Conservation (phyloP, 805 yeast genomes). For the Metschnikowia lachancei region DNA sequence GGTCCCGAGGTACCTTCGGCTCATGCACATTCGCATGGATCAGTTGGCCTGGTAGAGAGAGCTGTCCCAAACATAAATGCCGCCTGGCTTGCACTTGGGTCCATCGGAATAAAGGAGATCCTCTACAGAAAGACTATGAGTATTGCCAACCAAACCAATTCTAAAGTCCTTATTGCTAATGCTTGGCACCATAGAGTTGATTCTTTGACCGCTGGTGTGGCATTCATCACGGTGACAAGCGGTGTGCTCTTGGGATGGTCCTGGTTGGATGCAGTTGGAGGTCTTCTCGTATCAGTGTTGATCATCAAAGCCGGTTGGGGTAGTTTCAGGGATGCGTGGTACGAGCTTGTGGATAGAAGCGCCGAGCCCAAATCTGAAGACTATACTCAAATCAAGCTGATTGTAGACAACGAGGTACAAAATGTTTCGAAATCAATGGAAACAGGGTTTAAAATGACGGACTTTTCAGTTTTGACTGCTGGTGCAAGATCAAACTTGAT, state of each 20-base stretch:
- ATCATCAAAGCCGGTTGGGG: slow-evolving; percentile 82
- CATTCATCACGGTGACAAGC: slow-evolving; percentile 80
- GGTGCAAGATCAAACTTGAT: slow-evolving; percentile 55
- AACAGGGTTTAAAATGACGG: slow-evolving; percentile 35
- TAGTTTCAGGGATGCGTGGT: slow-evolving; percentile 66
- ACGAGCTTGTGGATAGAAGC: slow-evolving; percentile 77
- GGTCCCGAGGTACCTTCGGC: slow-evolving; percentile 16
- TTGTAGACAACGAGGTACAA: slow-evolving; percentile 34
- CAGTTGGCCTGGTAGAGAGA: slow-evolving; percentile 1
- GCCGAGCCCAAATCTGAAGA: slow-evolving; percentile 49
- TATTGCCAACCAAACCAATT: slow-evolving; percentile 73
- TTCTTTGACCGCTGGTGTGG: slow-evolving; percentile 86
- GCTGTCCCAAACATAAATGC: slow-evolving; percentile 69
- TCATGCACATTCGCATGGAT: slow-evolving; percentile 15
- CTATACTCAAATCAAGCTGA: slow-evolving; percentile 41
- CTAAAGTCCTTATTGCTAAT: slow-evolving; percentile 89
- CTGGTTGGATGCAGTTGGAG: slow-evolving; percentile 93
- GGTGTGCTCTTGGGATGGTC: slow-evolving; percentile 75
- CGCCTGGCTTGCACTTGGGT: slow-evolving; percentile 92
- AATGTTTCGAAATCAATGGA: slow-evolving; percentile 25
- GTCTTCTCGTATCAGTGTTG: slow-evolving; percentile 75
- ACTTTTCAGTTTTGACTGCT: slow-evolving; percentile 49
- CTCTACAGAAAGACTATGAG: slow-evolving; percentile 78
- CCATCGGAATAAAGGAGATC: slow-evolving; percentile 85
- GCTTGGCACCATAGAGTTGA: slow-evolving; percentile 99